Conservation (phyloP, 305 asterid genomes). For the Rubia tinctorum region DNA sequence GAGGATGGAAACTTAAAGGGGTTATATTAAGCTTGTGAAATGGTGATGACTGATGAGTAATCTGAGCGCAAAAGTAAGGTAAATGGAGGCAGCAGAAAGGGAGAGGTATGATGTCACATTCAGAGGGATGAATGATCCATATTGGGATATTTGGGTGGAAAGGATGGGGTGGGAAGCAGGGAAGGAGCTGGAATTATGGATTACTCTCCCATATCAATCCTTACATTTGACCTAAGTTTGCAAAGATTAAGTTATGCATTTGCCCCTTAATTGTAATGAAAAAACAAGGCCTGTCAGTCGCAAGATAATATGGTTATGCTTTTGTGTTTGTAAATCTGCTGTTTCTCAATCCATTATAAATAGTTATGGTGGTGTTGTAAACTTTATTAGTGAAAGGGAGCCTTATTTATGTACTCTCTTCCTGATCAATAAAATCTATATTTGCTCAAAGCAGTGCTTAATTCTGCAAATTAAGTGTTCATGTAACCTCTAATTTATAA, state of each 20-base stretch:
- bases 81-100: constrained; percentile 18
- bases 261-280: neutral
- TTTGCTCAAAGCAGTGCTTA: neutral
- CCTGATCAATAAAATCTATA: neutral
- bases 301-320: neutral
- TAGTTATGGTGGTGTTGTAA: neutral
- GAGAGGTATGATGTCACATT: constrained; percentile 29
- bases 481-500: too few relatives aligned
- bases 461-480: neutral
- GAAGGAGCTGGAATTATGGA: constrained; percentile 80
- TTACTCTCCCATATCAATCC: constrained; percentile 78
- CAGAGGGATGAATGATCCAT: constrained; percentile 57
- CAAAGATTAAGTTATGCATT: neutral
- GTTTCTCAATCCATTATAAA: neutral
- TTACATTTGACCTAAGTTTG: constrained; percentile 35
- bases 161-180: constrained; percentile 87
- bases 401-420: neutral
- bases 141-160: constrained; percentile 86
- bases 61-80: constrained; percentile 48
- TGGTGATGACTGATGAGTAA: constrained; percentile 71
- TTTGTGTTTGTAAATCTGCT: neutral
- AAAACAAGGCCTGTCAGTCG: constrained; percentile 6
- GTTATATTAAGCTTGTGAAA: constrained; percentile 21
- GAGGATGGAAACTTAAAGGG: too few relatives aligned
- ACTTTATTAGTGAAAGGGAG: neutral